phyloP scores from a whole-genome alignment of 176 grass and related monocot species.

The Aegilops speltoides region DNA sequence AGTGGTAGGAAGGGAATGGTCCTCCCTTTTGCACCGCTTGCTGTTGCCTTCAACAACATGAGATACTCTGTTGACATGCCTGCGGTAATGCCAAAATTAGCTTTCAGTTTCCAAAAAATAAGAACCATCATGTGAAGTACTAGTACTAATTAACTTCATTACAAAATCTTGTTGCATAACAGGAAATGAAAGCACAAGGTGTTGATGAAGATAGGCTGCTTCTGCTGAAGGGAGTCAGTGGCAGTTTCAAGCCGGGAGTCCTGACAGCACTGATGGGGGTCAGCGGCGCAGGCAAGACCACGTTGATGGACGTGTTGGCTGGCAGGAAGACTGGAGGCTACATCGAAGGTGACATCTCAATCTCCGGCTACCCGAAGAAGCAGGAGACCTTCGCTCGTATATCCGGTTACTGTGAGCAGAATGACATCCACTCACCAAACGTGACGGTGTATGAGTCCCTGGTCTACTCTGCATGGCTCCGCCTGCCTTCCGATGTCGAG shows the following conservation, averaged over 20 bases:
- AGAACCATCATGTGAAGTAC: too few species aligned
- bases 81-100: conserved; percentile 16
- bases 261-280: conserved; percentile 63
- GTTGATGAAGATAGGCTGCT: conserved; percentile 56
- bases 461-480: conserved; percentile 55
- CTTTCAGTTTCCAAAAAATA: not conserved
- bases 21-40: conserved; percentile 56
- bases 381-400: conserved; percentile 64
- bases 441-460: conserved; percentile 63
- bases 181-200: conserved; percentile 77
- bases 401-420: conserved; percentile 68
- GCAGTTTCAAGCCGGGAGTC: conserved; percentile 58
- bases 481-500: conserved; percentile 49
- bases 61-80: conserved; percentile 78
- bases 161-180: conserved; percentile 2
- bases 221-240: conserved; percentile 52
- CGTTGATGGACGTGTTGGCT: conserved; percentile 64
- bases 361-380: conserved; percentile 66
- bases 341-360: conserved; percentile 61
- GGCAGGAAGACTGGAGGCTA: conserved; percentile 64
- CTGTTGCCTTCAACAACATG: conserved; percentile 59
- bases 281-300: conserved; percentile 67
- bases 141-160: not conserved
- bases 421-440: conserved; percentile 71
- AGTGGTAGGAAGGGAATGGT: conserved; percentile 58